phyloP scores from a whole-genome alignment of 345 rosid species.

The Zanthoxylum bungeanum region DNA sequence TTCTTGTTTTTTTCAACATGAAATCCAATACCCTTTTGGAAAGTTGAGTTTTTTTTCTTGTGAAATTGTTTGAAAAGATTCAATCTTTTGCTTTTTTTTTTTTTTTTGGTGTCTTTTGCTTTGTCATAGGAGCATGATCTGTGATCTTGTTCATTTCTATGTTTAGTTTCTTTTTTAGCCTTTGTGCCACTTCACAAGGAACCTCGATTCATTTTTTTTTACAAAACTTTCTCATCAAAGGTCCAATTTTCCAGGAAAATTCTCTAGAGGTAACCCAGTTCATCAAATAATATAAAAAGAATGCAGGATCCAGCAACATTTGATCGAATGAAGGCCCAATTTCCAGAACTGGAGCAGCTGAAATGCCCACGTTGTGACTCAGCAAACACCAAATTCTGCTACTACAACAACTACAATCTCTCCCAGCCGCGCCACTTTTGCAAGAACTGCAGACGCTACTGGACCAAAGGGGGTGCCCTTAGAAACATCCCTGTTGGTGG shows the following conservation, averaged over 20 bases:
- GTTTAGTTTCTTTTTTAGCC: neutral
- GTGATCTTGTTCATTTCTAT: too few relatives aligned
- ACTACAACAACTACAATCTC: constrained; percentile 92
- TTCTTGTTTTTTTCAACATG: too few relatives aligned
- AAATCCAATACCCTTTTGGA: neutral
- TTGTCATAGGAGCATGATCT: neutral
- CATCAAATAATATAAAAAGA: too few relatives aligned
- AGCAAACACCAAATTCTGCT: constrained; percentile 85
- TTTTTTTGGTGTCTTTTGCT: neutral
- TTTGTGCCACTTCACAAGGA: constrained; percentile 16
- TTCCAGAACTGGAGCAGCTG: constrained; percentile 79
- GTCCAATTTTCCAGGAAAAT: neutral
- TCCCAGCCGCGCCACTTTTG: too few relatives aligned
- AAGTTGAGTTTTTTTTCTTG: neutral
- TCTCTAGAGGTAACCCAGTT: too few relatives aligned
- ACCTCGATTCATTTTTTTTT: neutral
- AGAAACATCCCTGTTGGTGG: constrained; percentile 96
- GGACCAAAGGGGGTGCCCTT: constrained; percentile 94
- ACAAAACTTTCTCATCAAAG: neutral
- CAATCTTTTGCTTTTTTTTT: neutral
- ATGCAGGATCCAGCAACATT: constrained; percentile 58
- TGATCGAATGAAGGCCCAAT: constrained; percentile 39
- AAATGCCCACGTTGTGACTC: constrained; percentile 78
- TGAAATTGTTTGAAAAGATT: neutral
- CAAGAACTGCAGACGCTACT: constrained; percentile 85